Conservation (phyloP, 345 rosid species). For the Ailanthus altissimus region DNA sequence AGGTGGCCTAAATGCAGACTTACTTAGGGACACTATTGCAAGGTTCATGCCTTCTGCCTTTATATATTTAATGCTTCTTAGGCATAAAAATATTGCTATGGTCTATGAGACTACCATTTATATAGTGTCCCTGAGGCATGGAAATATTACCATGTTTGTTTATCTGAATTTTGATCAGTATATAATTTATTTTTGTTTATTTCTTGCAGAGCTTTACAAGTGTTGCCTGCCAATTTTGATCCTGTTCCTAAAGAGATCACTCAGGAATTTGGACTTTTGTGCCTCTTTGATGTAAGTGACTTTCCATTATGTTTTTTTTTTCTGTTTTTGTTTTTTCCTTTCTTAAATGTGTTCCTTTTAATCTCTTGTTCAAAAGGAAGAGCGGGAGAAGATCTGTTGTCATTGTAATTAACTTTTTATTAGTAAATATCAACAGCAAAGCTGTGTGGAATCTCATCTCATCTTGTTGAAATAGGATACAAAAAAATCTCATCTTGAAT, state of each 20-base stretch:
- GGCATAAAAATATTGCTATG: background rate
- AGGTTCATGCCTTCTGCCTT: constrained; percentile 45
- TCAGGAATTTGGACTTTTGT: constrained; percentile 65
- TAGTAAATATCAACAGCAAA: background rate
- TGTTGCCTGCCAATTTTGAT: constrained; percentile 60
- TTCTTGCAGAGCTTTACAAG: constrained; percentile 58
- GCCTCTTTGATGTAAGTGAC: constrained; percentile 68
- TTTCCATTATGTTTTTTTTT: too few relatives aligned
- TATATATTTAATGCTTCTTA: background rate
- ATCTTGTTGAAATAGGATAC: background rate
- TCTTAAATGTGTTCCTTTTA: background rate
- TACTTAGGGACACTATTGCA: constrained; percentile 64
- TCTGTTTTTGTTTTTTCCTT: too few relatives aligned
- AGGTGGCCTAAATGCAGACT: constrained; percentile 73
- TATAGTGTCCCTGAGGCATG: background rate
- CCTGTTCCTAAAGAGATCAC: constrained; percentile 74
- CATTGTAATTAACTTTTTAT: background rate
- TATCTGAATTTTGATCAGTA: background rate
- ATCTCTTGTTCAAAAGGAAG: background rate
- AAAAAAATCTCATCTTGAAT: constrained; percentile 1
- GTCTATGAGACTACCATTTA: background rate
- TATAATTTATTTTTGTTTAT: constrained; percentile 18
- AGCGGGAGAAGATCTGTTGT: background rate
- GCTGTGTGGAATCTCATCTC: background rate
- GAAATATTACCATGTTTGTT: constrained; percentile 2